These are phyloP conservation scores for Phialophora tarda DNA, from an alignment of 2,329 filamentous ascomycete genomes.

Conservation along the genomic window DNA sequence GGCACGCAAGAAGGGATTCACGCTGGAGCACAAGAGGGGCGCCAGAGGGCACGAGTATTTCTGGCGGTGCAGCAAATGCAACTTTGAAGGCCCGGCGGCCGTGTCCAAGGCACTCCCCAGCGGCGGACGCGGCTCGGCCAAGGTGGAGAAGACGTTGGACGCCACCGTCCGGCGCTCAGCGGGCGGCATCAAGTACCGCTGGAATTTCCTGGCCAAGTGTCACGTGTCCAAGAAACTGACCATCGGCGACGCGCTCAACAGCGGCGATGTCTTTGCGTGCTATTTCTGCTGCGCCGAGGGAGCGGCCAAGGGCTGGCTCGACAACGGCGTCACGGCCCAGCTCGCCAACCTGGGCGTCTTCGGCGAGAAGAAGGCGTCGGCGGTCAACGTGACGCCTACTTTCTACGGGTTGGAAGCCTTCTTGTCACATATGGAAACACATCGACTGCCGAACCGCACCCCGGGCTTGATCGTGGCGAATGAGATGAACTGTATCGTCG, in stretches of 20 bases:
- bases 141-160: slow-evolving; percentile 41
- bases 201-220: slow-evolving; percentile 55
- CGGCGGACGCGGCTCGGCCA: slow-evolving; percentile 33
- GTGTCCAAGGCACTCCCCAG: slow-evolving; percentile 34
- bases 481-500: slow-evolving; percentile 50
- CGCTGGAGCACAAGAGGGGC: slow-evolving; percentile 37
- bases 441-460: slow-evolving; percentile 43
- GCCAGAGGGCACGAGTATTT: slow-evolving; percentile 42
- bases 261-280: slow-evolving; percentile 47
- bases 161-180: slow-evolving; percentile 40
- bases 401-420: slow-evolving; percentile 51
- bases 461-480: slow-evolving; percentile 48
- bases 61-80: slow-evolving; percentile 51
- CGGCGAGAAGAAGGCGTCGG: slow-evolving; percentile 20
- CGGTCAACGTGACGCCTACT: slow-evolving; percentile 40
- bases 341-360: slow-evolving; percentile 21
- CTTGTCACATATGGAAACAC: slow-evolving; percentile 50
- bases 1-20: slow-evolving; percentile 44
- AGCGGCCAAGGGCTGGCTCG: slow-evolving; percentile 38
- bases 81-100: slow-evolving; percentile 48
- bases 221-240: slow-evolving; percentile 48
- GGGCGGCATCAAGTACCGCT: slow-evolving; percentile 52
- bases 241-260: slow-evolving; percentile 33
- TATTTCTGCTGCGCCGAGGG: slow-evolving; percentile 53
- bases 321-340: slow-evolving; percentile 21